These are phyloP conservation scores for Pseudopithomyces chartarum DNA, from an alignment of 2,329 filamentous ascomycete species.

Conservation along the genomic window DNA sequence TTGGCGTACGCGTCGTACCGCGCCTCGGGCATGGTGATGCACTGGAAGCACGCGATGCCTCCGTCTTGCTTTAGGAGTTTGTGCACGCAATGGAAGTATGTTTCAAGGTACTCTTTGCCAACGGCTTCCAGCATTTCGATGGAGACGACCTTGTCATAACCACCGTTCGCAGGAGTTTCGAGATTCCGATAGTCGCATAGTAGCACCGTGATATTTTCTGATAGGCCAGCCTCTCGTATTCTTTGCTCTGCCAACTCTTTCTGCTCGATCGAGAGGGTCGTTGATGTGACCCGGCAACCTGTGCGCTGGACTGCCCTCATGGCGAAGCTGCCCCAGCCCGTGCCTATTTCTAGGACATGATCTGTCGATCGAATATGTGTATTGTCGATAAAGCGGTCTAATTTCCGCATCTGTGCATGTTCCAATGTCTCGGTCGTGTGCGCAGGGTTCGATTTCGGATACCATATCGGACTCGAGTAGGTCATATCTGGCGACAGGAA, in stretches of 20 bases:
- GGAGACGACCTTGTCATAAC: conserved; percentile 73
- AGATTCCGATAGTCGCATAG: conserved; percentile 72
- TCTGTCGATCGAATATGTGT: conserved; percentile 67
- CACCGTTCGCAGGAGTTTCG: conserved; percentile 52
- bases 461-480: conserved; percentile 74
- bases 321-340: conserved; percentile 76
- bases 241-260: conserved; percentile 69
- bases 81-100: conserved; percentile 70
- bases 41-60: conserved; percentile 73
- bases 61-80: conserved; percentile 67
- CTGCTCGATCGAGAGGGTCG: conserved; percentile 72
- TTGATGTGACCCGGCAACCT: conserved; percentile 69
- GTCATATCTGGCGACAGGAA: conserved; percentile 79
- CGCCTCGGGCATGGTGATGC: conserved; percentile 75
- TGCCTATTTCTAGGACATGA: conserved; percentile 76
- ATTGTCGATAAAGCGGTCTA: conserved; percentile 68
- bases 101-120: conserved; percentile 68
- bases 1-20: conserved; percentile 69
- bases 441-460: conserved; percentile 48
- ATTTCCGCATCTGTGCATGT: conserved; percentile 69
- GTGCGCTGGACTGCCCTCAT: conserved; percentile 70
- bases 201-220: conserved; percentile 65
- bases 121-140: conserved; percentile 82
- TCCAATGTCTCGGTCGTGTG: conserved; percentile 63
- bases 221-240: conserved; percentile 65